Conservation (phyloP, 108 stramenopile genomes). For the Skeletonema costatum region DNA sequence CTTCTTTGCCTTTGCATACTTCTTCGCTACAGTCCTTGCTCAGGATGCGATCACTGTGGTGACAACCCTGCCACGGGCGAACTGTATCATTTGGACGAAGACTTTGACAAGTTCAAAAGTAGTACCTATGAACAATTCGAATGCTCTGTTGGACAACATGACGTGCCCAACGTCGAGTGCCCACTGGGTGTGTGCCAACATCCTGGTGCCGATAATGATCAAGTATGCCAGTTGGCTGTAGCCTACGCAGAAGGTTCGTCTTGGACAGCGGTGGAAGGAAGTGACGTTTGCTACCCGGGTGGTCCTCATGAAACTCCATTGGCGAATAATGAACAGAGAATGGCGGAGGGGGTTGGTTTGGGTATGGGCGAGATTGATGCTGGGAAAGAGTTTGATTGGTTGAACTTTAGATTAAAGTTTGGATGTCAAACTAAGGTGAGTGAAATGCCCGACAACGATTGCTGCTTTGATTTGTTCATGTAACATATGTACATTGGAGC, state of each 20-base stretch:
- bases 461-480: background rate
- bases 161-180: background rate
- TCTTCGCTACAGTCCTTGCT: constrained; percentile 62
- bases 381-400: constrained; percentile 22
- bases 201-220: background rate
- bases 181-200: constrained; percentile 1
- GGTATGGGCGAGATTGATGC: background rate
- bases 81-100: constrained; percentile 65
- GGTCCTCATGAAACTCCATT: constrained; percentile 35
- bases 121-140: constrained; percentile 20
- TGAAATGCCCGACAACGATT: background rate
- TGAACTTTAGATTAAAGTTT: constrained; percentile 78
- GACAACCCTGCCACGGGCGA: constrained; percentile 9
- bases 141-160: constrained; percentile 28
- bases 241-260: constrained; percentile 75
- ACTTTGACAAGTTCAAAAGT: constrained; percentile 20
- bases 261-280: constrained; percentile 77
- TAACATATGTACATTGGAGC: background rate
- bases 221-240: constrained; percentile 49
- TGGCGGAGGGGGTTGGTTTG: constrained; percentile 10
- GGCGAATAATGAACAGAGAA: background rate
- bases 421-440: constrained; percentile 86
- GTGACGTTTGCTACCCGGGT: constrained; percentile 42
- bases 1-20: too few relatives aligned
- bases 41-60: constrained; percentile 85